Conservation (phyloP, 352 stramenopile species). For the Pythium periplocum region DNA sequence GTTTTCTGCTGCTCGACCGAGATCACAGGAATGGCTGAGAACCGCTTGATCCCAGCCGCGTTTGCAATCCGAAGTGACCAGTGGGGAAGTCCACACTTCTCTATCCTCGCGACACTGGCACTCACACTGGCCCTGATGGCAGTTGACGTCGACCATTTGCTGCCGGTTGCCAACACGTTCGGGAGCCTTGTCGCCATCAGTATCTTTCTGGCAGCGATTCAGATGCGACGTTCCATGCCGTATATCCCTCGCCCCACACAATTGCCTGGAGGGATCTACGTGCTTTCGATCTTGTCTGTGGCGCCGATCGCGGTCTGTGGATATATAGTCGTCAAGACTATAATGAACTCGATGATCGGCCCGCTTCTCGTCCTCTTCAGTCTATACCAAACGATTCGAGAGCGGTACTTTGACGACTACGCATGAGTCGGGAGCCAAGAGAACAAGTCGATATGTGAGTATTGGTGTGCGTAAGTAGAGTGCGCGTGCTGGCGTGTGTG, state of each 20-base stretch:
- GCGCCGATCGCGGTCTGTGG: slow-evolving; percentile 10
- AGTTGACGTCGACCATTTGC: slow-evolving; percentile 37
- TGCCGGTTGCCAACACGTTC: slow-evolving; percentile 83
- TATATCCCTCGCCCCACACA: slow-evolving; percentile 32
- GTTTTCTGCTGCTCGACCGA: slow-evolving; percentile 84
- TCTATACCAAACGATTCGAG: too few species aligned
- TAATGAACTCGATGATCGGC: slow-evolving; percentile 4
- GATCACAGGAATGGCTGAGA: slow-evolving; percentile 65
- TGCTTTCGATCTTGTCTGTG: slow-evolving; percentile 7
- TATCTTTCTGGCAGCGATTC: slow-evolving; percentile 78
- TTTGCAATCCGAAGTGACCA: slow-evolving; percentile 41
- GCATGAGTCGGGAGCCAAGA: too few species aligned
- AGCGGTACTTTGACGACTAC: too few species aligned
- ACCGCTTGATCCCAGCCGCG: slow-evolving; percentile 63
- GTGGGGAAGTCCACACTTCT: slow-evolving; percentile 21
- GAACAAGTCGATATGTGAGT: too few species aligned
- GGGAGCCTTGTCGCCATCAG: slow-evolving; percentile 65
- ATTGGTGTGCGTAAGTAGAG: too few species aligned
- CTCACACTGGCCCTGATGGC: slow-evolving; percentile 16
- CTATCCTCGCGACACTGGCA: slow-evolving; percentile 12
- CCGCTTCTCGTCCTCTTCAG: slow-evolving; percentile 3
- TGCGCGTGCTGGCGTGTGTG: too few species aligned
- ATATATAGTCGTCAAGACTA: slow-evolving; percentile 13
- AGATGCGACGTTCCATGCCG: slow-evolving; percentile 48
- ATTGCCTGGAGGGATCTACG: slow-evolving; percentile 14